Percentiles rank a stretch among this genome's conserved stretches.
Conservation (phyloP, 1,139 yeast species). For the Lodderomyces pseudojiufengensis region DNA sequence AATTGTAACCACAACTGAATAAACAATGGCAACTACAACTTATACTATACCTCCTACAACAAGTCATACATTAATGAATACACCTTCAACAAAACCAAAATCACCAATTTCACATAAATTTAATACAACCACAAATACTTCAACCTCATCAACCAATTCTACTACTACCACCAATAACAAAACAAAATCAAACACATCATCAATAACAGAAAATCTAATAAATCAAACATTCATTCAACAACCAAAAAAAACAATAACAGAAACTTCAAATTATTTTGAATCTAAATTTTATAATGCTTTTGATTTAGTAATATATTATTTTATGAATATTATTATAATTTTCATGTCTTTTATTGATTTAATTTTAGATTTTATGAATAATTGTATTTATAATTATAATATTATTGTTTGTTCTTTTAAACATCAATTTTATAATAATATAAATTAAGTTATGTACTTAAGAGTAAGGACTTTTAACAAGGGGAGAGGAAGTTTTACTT, state of each 20-base stretch:
- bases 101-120: no score
- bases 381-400: constrained; percentile 13
- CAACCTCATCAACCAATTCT: constrained; percentile 1
- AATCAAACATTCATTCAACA: not conserved
- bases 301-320: constrained; percentile 12
- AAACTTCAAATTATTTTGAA: constrained; percentile 1
- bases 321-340: constrained; percentile 13
- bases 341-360: constrained; percentile 12
- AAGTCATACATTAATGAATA: no score
- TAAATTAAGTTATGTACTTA: no score
- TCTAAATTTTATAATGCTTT: constrained; percentile 6
- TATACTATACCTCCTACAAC: no score
- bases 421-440: constrained; percentile 16
- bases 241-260: not conserved
- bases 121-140: no score
- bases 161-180: constrained; percentile 1
- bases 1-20: no score
- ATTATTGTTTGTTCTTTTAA: constrained; percentile 14
- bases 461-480: no score
- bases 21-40: no score
- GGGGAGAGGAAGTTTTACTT: no score
- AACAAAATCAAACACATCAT: no score
- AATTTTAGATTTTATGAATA: constrained; percentile 11
- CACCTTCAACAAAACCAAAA: no score
- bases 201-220: not conserved